Base-by-base conservation (phyloP, 129 eudicot genomes). In the Erigeron canadensis region DNA sequence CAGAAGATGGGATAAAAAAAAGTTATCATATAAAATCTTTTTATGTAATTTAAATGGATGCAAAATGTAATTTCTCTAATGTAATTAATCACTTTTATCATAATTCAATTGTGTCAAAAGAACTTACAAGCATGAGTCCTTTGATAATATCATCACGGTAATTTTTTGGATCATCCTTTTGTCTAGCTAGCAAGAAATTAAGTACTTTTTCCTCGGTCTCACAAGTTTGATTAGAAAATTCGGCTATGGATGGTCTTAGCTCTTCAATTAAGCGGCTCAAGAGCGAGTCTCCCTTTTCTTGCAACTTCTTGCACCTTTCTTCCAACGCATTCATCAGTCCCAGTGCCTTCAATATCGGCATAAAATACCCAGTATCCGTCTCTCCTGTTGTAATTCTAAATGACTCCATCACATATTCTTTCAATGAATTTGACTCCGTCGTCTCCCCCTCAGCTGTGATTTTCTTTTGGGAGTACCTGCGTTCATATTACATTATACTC, bases 61-160 rank as follows among this genome's bases (percentile, higher is more conserved):
- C 34, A 0, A 28, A 28, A 2, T 28, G 34, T 28, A 28, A 28
- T 28, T 28, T 28, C 34, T 28, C n/a, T n/a, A n/a, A n/a, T n/a
- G n/a, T n/a, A n/a, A n/a, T n/a, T n/a, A n/a, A n/a, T n/a, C n/a
- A n/a, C n/a, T n/a, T n/a, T n/a, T n/a, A n/a, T n/a, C n/a, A n/a
- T n/a, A n/a, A n/a, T n/a, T n/a, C n/a, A n/a, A n/a, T n/a, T n/a
- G n/a, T n/a, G n/a, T 12, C 13, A 5, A 38, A 28, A 41, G 67
- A 61, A 50, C 79, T 72, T 77, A 86, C 97, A 67, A 77, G 83
- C 78, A 88, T 67, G 7, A 88, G 67, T 74, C 87, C 88, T 63
- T 58, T 77, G 18, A 88, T 88, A 28, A 64, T n/a, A 60, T 74
- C 74, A 62, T 86, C 86, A 1, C 60, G 69, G 47, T 82, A 91